Conservation (phyloP, 2,329 filamentous ascomycete genomes). For the Venturia asperata region DNA sequence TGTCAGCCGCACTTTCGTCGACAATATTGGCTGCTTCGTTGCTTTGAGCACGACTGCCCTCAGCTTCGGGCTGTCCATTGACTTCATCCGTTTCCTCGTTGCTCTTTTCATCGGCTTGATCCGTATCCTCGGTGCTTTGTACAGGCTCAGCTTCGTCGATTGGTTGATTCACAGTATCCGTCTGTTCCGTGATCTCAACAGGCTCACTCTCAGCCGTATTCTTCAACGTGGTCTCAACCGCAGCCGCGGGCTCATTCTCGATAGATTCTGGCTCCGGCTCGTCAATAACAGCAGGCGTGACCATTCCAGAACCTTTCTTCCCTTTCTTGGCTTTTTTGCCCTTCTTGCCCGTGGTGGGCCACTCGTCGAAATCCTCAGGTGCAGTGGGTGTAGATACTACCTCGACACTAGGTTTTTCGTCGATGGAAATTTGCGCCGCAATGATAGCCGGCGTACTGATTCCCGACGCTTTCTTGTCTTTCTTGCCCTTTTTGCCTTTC, state of each 20-base stretch:
- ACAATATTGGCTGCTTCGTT: too few relatives aligned
- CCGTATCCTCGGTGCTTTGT: too few relatives aligned
- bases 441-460: not conserved
- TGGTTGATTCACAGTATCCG: too few relatives aligned
- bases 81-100: too few relatives aligned
- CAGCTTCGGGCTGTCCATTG: too few relatives aligned
- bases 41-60: too few relatives aligned
- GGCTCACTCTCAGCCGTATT: too few relatives aligned
- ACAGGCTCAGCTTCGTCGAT: too few relatives aligned
- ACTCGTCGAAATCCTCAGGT: slow-evolving; percentile 44
- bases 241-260: not conserved
- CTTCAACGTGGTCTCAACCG: not conserved
- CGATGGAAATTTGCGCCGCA: not conserved
- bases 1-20: too few relatives aligned
- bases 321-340: slow-evolving; percentile 98
- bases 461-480: slow-evolving; percentile 61
- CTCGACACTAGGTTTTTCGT: not conserved
- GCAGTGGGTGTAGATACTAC: slow-evolving; percentile 30
- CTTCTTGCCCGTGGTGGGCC: slow-evolving; percentile 61
- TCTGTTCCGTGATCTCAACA: too few relatives aligned
- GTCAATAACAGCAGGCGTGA: not conserved
- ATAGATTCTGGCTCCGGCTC: not conserved
- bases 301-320: slow-evolving; percentile 48
- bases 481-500: slow-evolving; percentile 96
- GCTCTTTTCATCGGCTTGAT: too few relatives aligned